Conservation (phyloP, 1,284 basidiomycete species). For the Gastroboletus turbinatus region DNA sequence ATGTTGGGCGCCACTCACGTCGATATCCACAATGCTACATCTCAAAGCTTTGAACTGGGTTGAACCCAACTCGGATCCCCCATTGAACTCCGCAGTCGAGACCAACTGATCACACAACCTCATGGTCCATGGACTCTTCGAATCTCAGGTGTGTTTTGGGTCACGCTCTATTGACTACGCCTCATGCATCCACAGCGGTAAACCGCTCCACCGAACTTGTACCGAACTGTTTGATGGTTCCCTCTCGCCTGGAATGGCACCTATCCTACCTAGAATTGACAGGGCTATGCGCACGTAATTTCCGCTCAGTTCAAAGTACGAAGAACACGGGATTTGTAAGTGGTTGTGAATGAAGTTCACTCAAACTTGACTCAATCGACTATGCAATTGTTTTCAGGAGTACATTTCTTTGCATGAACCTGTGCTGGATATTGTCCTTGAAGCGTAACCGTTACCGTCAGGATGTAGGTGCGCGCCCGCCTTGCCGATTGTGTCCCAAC, state of each 20-base stretch:
- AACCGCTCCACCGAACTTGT: constrained; percentile 1
- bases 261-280: constrained; percentile 3
- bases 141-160: constrained; percentile 1
- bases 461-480: constrained; percentile 15
- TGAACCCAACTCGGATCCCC: neutral
- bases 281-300: constrained; percentile 24
- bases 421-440: constrained; percentile 12
- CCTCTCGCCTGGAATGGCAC: constrained; percentile 13
- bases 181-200: neutral
- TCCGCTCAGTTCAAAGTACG: constrained; percentile 15
- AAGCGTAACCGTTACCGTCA: constrained; percentile 4
- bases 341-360: neutral
- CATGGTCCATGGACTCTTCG: neutral
- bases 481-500: constrained; percentile 14
- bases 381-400: neutral
- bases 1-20: neutral
- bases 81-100: neutral
- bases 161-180: neutral
- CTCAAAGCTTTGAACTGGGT: neutral
- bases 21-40: neutral
- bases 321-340: neutral
- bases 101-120: neutral
- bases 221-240: neutral
- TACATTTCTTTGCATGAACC: constrained; percentile 18
- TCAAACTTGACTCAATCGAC: neutral